A percentile compares a stretch with the other conserved stretches of the same genome.
These are phyloP conservation scores for Saitozyma podzolica DNA, from an alignment of 768 basidiomycete species.

Conservation along the genomic window DNA sequence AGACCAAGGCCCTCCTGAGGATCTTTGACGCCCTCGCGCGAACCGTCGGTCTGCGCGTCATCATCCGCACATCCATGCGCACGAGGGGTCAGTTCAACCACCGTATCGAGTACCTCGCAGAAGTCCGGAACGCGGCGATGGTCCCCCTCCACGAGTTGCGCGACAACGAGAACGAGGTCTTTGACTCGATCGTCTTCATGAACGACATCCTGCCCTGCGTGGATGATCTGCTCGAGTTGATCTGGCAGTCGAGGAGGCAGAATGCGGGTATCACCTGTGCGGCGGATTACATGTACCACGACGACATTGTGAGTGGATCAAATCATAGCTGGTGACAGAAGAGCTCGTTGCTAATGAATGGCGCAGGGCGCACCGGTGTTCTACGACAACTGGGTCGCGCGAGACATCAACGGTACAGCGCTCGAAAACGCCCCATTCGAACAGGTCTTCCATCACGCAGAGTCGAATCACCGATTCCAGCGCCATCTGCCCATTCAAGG, in stretches of 20 bases:
- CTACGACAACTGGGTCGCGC: constrained; percentile 87
- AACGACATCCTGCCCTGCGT: constrained; percentile 98
- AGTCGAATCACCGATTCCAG: constrained; percentile 79
- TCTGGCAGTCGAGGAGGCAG: constrained; percentile 88
- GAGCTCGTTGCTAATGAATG: no score
- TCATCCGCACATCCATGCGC: constrained; percentile 87
- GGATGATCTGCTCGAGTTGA: constrained; percentile 95
- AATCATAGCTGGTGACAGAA: neutral
- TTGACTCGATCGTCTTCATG: constrained; percentile 98
- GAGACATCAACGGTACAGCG: constrained; percentile 97
- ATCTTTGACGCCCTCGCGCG: constrained; percentile 92
- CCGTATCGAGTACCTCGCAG: constrained; percentile 99
- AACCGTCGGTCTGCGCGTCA: constrained; percentile 85
- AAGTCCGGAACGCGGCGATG: constrained; percentile 97
- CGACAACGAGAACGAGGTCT: constrained; percentile 87
- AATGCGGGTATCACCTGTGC: constrained; percentile 99
- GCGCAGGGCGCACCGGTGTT: constrained; percentile 79
- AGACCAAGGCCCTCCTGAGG: constrained; percentile 92
- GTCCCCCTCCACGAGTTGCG: constrained; percentile 91
- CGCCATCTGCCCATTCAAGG: constrained; percentile 84
- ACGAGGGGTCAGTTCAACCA: constrained; percentile 96
- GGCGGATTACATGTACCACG: constrained; percentile 98
- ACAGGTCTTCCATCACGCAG: constrained; percentile 79
- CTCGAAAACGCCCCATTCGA: constrained; percentile 98
- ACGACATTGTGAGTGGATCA: constrained; percentile 69